phyloP scores from a whole-genome alignment of 225 moss, liverwort and hornwort species.

The Rhytidiadelphus loreus region DNA sequence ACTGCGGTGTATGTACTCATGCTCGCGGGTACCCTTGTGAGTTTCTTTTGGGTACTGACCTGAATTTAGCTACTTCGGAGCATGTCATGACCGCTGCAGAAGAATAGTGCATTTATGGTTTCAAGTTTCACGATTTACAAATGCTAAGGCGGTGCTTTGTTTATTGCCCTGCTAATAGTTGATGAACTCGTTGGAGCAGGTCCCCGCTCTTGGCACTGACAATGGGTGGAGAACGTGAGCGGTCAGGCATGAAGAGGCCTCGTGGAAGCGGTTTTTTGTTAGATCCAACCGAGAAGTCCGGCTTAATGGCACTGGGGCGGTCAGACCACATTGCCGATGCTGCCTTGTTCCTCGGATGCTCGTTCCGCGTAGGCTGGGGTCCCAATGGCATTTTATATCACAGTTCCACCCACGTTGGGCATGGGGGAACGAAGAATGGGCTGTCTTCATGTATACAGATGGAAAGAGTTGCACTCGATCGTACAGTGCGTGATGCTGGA shows the following conservation, averaged over 20 bases:
- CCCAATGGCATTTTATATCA: slow-evolving; percentile 84
- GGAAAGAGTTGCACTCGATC: slow-evolving; percentile 79
- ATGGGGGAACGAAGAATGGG: slow-evolving; percentile 31
- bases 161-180: not conserved
- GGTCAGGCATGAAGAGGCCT: slow-evolving; percentile 35
- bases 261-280: slow-evolving; percentile 53
- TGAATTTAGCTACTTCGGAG: not conserved
- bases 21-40: not conserved
- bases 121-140: not conserved
- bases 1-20: not conserved
- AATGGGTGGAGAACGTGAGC: slow-evolving; percentile 36
- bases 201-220: slow-evolving; percentile 42
- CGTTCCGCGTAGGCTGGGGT: slow-evolving; percentile 97
- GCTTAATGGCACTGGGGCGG: slow-evolving; percentile 41
- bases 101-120: not conserved
- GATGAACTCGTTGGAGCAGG: slow-evolving; percentile 3
- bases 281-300: slow-evolving; percentile 45
- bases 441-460: slow-evolving; percentile 65
- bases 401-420: slow-evolving; percentile 45
- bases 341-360: slow-evolving; percentile 81
- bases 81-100: not conserved
- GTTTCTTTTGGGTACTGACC: not conserved
- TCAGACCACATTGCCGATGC: slow-evolving; percentile 91
- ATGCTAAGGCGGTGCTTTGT: not conserved
- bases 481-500: slow-evolving; percentile 67